A percentile compares a stretch with the other conserved stretches of the same genome.
phyloP scores from a whole-genome alignment of 2,329 filamentous ascomycete species.

The Alternaria alternata region DNA sequence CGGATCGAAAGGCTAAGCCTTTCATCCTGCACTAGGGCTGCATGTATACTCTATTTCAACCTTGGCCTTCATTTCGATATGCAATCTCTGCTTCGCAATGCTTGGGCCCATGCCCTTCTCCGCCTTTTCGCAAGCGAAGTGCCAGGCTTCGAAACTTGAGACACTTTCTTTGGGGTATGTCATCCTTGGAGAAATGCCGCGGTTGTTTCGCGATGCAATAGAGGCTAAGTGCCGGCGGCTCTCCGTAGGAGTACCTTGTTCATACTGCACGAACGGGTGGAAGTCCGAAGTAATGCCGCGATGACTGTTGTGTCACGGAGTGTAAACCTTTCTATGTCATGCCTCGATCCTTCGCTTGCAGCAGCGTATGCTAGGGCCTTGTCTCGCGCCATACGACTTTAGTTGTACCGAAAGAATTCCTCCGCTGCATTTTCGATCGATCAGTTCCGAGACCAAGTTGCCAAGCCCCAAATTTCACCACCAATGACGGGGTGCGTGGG shows the following conservation, averaged over 20 bases:
- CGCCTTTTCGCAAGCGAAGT: slow-evolving; percentile 17
- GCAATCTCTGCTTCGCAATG: slow-evolving; percentile 22
- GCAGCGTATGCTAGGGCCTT: background rate
- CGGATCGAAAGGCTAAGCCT: slow-evolving; percentile 27
- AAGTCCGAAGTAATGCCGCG: slow-evolving; percentile 2
- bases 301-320: background rate
- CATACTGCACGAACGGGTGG: background rate
- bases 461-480: background rate
- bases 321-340: background rate
- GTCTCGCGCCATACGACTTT: background rate
- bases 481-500: background rate
- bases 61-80: slow-evolving; percentile 35
- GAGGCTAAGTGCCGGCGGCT: slow-evolving; percentile 30
- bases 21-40: slow-evolving; percentile 32
- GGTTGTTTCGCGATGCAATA: slow-evolving; percentile 18
- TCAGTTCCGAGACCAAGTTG: background rate
- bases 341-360: background rate
- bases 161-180: slow-evolving; percentile 32
- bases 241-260: slow-evolving; percentile 12
- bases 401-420: background rate
- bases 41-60: slow-evolving; percentile 44
- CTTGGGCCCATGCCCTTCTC: slow-evolving; percentile 15
- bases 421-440: slow-evolving; percentile 4
- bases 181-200: slow-evolving; percentile 18
- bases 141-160: slow-evolving; percentile 18